Base-by-base conservation (phyloP, 257 asterid genomes). In the Nicotiana tomentosiformis region DNA sequence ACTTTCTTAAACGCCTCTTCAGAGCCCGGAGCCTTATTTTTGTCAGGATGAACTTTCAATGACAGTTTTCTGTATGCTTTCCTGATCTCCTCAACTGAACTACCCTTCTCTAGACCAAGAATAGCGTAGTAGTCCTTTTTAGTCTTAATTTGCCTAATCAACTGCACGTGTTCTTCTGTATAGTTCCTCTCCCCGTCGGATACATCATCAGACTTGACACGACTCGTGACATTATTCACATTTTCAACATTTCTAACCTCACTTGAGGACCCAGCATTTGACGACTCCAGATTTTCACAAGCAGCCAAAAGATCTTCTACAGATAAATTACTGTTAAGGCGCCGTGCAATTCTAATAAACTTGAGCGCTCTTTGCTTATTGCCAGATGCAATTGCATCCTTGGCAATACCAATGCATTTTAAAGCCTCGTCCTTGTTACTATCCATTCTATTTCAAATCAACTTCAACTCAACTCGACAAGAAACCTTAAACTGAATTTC, bases 1-100 rank as follows among this genome's bases (percentile, higher is more conserved):
- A 96, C 98, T 87, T 88, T 91, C 92, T 96, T 96, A 80, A 96
- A 96, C 1, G 98, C 99, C 83, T 94, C 98, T 90, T 96, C 99
- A 15, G 99, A 89, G 1, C 99, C 99, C 0, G 99, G 98, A 4
- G 99, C 98, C 90, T 93, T 93, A 78, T 94, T 95, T 91, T 93
- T 95, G 85, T 96, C 99, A 0, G 98, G 99, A 84, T 96, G 99
- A 77, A 96, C 99, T 89, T 94, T 96, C 90, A 96, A 87, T 0
- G 99, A 96, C 70, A 96, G 78, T 86, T 96, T 96, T 87, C 94
- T 88, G 83, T 96, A 96, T 1, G 99, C 96, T 89, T 96, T 96
- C 84, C 96, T 84, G 78, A 94, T 90, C 90, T 94, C 98, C 86
- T 93, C 99, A 33, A 93, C 94, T 2, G 98, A 80, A 82, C 98